Base-by-base conservation (phyloP, 768 basidiomycete species). In the Hericium rajendrae region DNA sequence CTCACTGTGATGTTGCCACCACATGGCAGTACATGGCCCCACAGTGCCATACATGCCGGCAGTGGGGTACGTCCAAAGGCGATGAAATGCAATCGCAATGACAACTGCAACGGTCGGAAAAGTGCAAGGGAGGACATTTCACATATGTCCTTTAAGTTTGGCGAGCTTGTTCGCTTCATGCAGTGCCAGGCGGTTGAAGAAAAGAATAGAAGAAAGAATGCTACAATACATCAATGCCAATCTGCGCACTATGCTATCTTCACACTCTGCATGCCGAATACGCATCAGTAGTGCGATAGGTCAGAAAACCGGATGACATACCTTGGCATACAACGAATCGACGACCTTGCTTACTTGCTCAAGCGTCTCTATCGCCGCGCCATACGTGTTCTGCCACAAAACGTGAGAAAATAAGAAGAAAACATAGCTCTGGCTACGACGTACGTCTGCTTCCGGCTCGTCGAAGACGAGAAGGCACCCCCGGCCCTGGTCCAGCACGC, bases 401-500 rank as follows among this genome's bases (percentile, higher is more conserved):
- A 26, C 16, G 2, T 16, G 32, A 26, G 8, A 37, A 28, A 22
- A 16, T 18, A 28, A 52, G 37, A n/a, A 38, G 38, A 50, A 9
- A 51, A 51, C 12, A 51, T 20, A 57, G 46, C 12, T 15, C 37
- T 32, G n/a, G 12, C 37, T 2, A n/a, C 53, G 43, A 78, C 89
- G 57, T 65, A 92, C 92, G 72, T 97, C 93, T 12, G 82, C 82
- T 65, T 90, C 87, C 1, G 83, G 82, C 69, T 91, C 78, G 57
- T 97, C 91, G 60, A 89, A 97, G n/a, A 98, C 84, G 53, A 97
- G 74, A 51, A 97, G 72, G 66, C 93, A 94, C 0, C 94, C 94
- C 2, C 91, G 81, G 26, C 92, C 93, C 69, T 98, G 95, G 69
- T 98, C 95, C n/a, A 99, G 78, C 1, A 99, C 94, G 5, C 95